Conservation (phyloP, 345 rosid genomes). For the Alliaria petiolata region DNA sequence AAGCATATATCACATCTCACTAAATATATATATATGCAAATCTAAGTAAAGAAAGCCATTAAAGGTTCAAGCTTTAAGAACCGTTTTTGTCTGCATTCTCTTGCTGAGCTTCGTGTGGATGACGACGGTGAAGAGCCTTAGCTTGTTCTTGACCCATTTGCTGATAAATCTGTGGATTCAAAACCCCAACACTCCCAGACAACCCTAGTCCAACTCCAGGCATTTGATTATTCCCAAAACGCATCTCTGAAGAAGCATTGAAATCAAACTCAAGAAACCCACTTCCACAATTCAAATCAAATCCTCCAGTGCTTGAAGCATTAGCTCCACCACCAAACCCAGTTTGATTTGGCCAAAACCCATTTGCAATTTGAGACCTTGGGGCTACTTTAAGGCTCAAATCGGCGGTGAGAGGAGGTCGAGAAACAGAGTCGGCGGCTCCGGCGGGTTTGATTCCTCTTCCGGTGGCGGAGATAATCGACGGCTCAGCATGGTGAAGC, state of each 20-base stretch:
- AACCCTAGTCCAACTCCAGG: background rate
- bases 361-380: background rate
- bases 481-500: constrained; percentile 24
- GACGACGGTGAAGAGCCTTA: background rate
- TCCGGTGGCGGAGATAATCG: constrained; percentile 16
- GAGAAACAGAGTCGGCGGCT: background rate
- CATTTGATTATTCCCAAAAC: background rate
- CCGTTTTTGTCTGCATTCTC: constrained; percentile 2
- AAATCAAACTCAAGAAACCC: constrained; percentile 9
- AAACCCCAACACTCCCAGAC: background rate
- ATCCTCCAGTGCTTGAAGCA: background rate
- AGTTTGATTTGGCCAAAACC: background rate
- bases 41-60: background rate
- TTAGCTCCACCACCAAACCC: background rate
- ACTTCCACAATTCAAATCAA: constrained; percentile 3
- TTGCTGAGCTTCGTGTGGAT: background rate
- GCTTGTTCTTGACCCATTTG: constrained; percentile 1
- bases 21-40: background rate
- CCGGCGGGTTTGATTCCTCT: background rate
- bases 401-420: background rate
- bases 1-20: constrained; percentile 5
- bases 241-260: constrained; percentile 2
- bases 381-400: background rate
- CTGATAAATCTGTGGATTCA: constrained; percentile 1
- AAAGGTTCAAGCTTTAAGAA: constrained; percentile 1